Evolutionary conservation across 2,329 filamentous ascomycete species (phyloP).

Genomic region (Fusarium sp.): DNA sequence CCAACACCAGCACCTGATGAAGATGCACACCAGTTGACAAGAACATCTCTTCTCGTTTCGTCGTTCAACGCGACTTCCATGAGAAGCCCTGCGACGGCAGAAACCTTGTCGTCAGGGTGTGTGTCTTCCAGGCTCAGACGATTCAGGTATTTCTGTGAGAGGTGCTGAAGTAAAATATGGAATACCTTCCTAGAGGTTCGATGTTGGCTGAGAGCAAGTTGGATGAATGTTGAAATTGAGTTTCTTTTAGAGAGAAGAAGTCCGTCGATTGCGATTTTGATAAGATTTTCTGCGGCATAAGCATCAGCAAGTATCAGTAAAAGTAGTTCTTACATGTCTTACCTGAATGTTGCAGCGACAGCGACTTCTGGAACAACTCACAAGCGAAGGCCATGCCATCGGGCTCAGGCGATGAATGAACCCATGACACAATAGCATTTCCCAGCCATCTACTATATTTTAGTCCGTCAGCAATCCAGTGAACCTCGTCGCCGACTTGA

Average conservation of each 20-base stretch:
- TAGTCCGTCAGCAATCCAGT: slow-evolving; percentile 72
- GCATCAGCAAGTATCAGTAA: not conserved
- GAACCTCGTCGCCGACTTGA: slow-evolving; percentile 27
- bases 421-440: slow-evolving; percentile 63
- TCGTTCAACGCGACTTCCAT: slow-evolving; percentile 57
- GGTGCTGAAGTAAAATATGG: slow-evolving; percentile 46
- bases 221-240: slow-evolving; percentile 39
- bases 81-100: slow-evolving; percentile 67
- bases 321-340: slow-evolving; percentile 16
- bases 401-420: slow-evolving; percentile 42
- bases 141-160: slow-evolving; percentile 57
- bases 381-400: slow-evolving; percentile 53
- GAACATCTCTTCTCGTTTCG: slow-evolving; percentile 57
- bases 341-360: slow-evolving; percentile 79
- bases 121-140: slow-evolving; percentile 45
- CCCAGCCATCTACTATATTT: slow-evolving; percentile 78
- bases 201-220: slow-evolving; percentile 43
- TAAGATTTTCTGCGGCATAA: slow-evolving; percentile 50
- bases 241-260: slow-evolving; percentile 48
- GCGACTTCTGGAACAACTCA: slow-evolving; percentile 63
- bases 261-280: slow-evolving; percentile 47
- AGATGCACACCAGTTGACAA: slow-evolving; percentile 71
- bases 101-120: slow-evolving; percentile 52
- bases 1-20: slow-evolving; percentile 71
- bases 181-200: slow-evolving; percentile 40